A percentile compares a stretch with the other conserved stretches of the same genome.
Conservation (phyloP, 768 basidiomycete genomes). For the Termitomyces sp. region DNA sequence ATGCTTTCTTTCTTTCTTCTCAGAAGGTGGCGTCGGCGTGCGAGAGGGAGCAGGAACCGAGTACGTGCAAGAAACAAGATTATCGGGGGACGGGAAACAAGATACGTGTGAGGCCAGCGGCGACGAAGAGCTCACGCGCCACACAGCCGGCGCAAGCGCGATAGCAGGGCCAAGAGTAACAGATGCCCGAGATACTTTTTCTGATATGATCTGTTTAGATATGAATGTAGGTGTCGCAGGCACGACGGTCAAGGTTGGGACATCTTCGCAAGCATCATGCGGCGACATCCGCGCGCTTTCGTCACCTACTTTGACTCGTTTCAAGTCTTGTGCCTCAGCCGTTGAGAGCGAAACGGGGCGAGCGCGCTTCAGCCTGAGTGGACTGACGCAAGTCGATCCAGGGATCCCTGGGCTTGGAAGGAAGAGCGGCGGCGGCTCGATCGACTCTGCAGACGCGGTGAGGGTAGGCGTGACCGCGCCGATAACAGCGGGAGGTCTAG, state of each 20-base stretch:
- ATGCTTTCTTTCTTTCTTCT: neutral
- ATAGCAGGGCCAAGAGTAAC: neutral
- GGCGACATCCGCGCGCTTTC: neutral
- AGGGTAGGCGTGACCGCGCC: neutral
- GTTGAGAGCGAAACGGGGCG: neutral
- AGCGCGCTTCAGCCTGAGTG: neutral
- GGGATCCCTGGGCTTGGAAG: neutral
- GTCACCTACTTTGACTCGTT: neutral
- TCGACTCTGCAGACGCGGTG: neutral
- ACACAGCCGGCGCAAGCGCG: neutral
- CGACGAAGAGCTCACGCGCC: slow-evolving; percentile 1
- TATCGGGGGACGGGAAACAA: neutral
- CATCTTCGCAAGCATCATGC: neutral
- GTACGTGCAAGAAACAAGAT: neutral
- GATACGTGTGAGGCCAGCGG: neutral
- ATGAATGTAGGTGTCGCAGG: too few species aligned
- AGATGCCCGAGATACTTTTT: too few species aligned
- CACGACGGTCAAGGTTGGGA: too few species aligned
- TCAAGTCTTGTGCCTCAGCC: neutral
- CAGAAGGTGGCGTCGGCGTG: neutral
- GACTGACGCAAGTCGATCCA: too few species aligned
- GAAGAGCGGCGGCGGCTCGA: neutral
- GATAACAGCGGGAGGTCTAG: neutral
- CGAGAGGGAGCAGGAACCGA: neutral
- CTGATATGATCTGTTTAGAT: too few species aligned